Conservation (phyloP, 345 rosid species). For the Rhodomyrtus tomentosa region DNA sequence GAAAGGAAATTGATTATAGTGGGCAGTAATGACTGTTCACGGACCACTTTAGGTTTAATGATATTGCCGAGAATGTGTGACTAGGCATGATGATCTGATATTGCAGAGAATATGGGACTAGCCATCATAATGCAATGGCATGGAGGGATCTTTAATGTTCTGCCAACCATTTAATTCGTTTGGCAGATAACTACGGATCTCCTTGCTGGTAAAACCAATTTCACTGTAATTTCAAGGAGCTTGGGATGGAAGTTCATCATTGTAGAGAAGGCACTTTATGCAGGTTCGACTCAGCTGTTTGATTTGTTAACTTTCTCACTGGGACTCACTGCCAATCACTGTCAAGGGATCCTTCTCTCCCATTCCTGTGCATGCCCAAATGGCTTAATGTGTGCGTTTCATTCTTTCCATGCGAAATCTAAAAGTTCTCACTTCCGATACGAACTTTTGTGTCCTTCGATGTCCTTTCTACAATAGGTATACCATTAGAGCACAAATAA, state of each 20-base stretch:
- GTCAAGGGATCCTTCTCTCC: background rate
- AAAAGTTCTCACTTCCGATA: background rate
- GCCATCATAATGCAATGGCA: background rate
- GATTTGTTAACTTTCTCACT: background rate
- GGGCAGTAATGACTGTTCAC: background rate
- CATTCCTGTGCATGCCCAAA: background rate
- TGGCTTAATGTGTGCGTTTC: background rate
- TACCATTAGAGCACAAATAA: background rate
- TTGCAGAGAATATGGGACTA: background rate
- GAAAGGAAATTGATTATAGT: background rate
- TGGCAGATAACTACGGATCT: background rate
- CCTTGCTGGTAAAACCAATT: background rate
- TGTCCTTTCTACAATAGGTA: background rate
- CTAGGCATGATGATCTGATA: background rate
- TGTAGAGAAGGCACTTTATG: background rate
- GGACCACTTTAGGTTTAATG: background rate
- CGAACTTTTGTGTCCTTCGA: background rate
- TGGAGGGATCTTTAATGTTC: background rate
- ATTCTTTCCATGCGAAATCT: background rate
- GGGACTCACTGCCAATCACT: background rate
- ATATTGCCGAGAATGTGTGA: background rate
- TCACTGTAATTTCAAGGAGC: background rate
- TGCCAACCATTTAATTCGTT: background rate
- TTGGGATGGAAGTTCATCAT: background rate
- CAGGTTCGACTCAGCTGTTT: background rate